Base-by-base conservation (phyloP, 2,329 filamentous ascomycete genomes). In the Lomentospora prolificans region DNA sequence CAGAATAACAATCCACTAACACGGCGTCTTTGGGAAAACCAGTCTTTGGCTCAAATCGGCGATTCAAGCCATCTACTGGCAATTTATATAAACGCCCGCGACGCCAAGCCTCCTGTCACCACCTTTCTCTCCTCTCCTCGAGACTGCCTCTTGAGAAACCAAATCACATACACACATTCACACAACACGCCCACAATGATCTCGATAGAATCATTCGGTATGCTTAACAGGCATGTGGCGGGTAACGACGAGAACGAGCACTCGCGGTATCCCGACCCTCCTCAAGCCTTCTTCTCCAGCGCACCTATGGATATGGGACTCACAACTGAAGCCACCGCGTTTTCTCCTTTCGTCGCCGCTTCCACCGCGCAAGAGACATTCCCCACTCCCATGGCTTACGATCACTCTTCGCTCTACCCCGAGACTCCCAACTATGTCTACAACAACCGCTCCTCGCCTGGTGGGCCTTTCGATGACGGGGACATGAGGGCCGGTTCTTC, bases 401-500 rank as follows among this genome's bases (percentile, higher is more conserved):
- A 78, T 55, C 67, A 71, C 25, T 64, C 70, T 30, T 59, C 70
- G 9, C 63, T 80, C 54, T 82, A 78, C 66, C 61, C 74, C 27
- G 78, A 79, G 17, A 67, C 60, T 59, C 67, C 58, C 60, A 70
- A 61, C 61, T 75, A 73, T 66, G 66, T 78, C 60, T 74, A 78
- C 62, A 69, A 70, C 62, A 69, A 67, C 61, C 71, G 71, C 59
- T 67, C 72, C 57, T 80, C 78, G 8, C 78, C 78, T 7, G 67
- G 70, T 57, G 68, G 74, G 60, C 80, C 76, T 61, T 63, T 68
- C 19, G 79, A 81, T 44, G 79, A 81, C 54, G 65, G 68, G 58
- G 77, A 81, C 19, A 66, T 77, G 64, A 69, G 71, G 57, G 64
- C 78, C 24, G 74, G 77, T 14, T 80, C 76, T 28, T 85, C 77